Conservation (phyloP, 2,329 filamentous ascomycete genomes). For the Colletotrichum sp. region DNA sequence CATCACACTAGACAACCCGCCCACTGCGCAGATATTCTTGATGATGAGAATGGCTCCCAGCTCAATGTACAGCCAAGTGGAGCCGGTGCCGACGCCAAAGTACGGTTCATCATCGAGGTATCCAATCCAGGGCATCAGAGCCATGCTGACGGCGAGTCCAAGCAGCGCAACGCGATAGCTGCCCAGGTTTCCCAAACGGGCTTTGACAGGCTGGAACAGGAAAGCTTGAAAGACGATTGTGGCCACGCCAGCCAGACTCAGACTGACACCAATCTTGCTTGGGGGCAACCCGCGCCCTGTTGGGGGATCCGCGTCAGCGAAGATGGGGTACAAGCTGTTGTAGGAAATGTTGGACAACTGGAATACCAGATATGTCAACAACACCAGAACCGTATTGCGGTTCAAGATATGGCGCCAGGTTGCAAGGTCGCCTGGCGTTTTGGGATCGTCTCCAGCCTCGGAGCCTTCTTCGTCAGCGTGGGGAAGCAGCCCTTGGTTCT, state of each 20-base stretch:
- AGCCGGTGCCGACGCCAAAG: conserved; percentile 65
- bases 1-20: conserved; percentile 87
- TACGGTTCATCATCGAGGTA: conserved; percentile 67
- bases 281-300: conserved; percentile 79
- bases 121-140: conserved; percentile 88
- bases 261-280: conserved; percentile 80
- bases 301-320: conserved; percentile 76
- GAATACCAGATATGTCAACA: conserved; percentile 89
- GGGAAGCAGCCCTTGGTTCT: conserved; percentile 26
- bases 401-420: conserved; percentile 69
- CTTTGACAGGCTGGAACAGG: conserved; percentile 79
- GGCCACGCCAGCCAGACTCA: conserved; percentile 82
- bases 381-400: conserved; percentile 79
- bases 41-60: conserved; percentile 81
- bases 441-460: conserved; percentile 52
- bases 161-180: conserved; percentile 82
- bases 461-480: conserved; percentile 42
- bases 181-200: conserved; percentile 81
- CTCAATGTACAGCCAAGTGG: conserved; percentile 77
- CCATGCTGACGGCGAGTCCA: conserved; percentile 81
- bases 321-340: conserved; percentile 94
- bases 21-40: conserved; percentile 90
- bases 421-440: conserved; percentile 57
- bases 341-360: conserved; percentile 94
- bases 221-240: conserved; percentile 92